Conservation (phyloP, 2,329 filamentous ascomycete species). For the Fusarium succisae region DNA sequence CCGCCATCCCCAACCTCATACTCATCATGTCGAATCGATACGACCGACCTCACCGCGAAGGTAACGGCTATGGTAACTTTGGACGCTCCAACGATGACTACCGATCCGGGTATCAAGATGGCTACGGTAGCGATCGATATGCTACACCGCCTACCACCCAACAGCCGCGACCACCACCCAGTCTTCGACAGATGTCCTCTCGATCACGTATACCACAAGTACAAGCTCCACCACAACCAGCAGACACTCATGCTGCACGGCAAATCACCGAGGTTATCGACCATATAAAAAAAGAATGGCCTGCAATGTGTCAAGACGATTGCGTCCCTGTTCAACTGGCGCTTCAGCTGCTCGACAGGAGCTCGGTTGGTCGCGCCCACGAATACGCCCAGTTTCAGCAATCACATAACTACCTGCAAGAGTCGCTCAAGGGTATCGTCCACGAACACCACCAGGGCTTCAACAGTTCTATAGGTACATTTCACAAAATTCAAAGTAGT, state of each 20-base stretch:
- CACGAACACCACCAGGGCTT: conserved; percentile 99
- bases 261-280: conserved; percentile 75
- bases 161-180: conserved; percentile 42
- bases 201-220: conserved; percentile 47
- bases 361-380: conserved; percentile 90
- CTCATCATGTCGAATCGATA: conserved; percentile 62
- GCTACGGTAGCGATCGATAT: conserved; percentile 56
- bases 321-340: conserved; percentile 94
- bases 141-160: conserved; percentile 47
- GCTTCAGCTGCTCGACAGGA: conserved; percentile 92
- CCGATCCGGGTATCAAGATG: conserved; percentile 49
- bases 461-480: conserved; percentile 98
- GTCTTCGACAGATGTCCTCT: conserved; percentile 48
- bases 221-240: conserved; percentile 3
- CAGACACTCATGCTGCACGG: conserved; percentile 61
- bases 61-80: conserved; percentile 58
- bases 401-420: conserved; percentile 89
- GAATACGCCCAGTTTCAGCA: conserved; percentile 86
- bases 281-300: conserved; percentile 89
- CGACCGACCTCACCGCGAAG: conserved; percentile 53
- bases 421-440: conserved; percentile 91
- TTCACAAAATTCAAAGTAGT: conserved; percentile 96
- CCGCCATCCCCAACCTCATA: conserved; percentile 10
- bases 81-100: conserved; percentile 57
- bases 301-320: conserved; percentile 86